Evolutionary conservation across 345 rosid species (phyloP).

Genomic region (Ailanthus altissimus): DNA sequence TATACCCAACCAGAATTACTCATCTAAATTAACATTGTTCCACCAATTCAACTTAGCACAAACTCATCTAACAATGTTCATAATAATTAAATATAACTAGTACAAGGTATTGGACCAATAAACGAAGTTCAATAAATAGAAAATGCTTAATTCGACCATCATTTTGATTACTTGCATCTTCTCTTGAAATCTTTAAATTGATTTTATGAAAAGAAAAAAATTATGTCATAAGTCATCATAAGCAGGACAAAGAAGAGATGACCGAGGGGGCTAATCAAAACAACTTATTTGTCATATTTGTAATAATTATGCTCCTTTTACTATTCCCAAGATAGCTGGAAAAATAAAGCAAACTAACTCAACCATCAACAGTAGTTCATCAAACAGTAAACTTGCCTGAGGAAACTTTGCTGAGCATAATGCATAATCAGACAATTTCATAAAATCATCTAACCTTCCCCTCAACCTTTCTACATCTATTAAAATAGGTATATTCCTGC

Average conservation of each 20-base stretch:
- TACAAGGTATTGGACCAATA: too few species aligned
- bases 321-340: not conserved
- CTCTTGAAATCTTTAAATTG: too few species aligned
- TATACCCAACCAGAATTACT: too few species aligned
- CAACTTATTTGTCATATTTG: not conserved
- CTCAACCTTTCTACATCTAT: constrained; percentile 82
- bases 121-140: too few species aligned
- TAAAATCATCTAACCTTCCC: constrained; percentile 72
- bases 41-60: too few species aligned
- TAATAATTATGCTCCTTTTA: not conserved
- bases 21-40: too few species aligned
- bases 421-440: constrained; percentile 58
- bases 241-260: not conserved
- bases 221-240: not conserved
- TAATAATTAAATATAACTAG: too few species aligned
- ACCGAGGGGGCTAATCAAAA: not conserved
- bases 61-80: too few species aligned
- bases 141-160: too few species aligned
- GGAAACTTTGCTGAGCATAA: constrained; percentile 86
- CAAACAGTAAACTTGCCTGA: constrained; percentile 46
- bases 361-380: constrained; percentile 9
- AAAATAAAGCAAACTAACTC: constrained; percentile 1
- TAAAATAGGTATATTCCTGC: constrained; percentile 72
- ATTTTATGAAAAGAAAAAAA: too few species aligned
- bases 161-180: too few species aligned